These are phyloP conservation scores for Coleophoma crateriformis DNA, from an alignment of 2,329 filamentous ascomycete species.

Conservation along the genomic window DNA sequence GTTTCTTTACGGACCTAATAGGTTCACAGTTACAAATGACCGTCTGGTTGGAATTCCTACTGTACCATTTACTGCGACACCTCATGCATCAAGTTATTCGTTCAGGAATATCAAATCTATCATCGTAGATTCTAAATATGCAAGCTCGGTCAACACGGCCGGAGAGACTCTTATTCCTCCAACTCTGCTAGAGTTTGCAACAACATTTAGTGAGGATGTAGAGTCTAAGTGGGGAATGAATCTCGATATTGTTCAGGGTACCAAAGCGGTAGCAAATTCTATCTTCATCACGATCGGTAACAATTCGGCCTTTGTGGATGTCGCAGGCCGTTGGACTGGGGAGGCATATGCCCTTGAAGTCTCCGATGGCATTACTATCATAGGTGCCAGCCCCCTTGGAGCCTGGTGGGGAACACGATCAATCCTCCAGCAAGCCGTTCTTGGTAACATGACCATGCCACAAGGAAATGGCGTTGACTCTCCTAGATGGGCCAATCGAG, in stretches of 20 bases:
- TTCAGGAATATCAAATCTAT: constrained; percentile 28
- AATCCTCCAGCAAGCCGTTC: constrained; percentile 42
- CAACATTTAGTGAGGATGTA: constrained; percentile 37
- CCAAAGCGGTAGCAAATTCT: too few species aligned
- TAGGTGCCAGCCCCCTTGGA: constrained; percentile 47
- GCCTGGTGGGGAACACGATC: constrained; percentile 54
- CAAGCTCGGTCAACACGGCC: constrained; percentile 32
- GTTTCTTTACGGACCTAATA: too few species aligned
- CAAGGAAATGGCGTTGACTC: constrained; percentile 23
- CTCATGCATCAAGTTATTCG: constrained; percentile 12
- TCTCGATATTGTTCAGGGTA: too few species aligned
- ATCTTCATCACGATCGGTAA: constrained; percentile 29
- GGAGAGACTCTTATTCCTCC: constrained; percentile 48
- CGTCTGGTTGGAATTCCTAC: too few species aligned
- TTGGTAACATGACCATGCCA: constrained; percentile 29
- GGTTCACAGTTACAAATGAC: too few species aligned
- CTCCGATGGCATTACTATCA: constrained; percentile 35
- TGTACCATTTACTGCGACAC: too few species aligned
- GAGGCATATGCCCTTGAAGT: constrained; percentile 44
- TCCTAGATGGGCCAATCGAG: too few species aligned
- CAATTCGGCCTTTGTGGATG: constrained; percentile 33
- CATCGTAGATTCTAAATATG: constrained; percentile 37
- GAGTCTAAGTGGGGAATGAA: constrained; percentile 1
- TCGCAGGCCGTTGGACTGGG: constrained; percentile 37
- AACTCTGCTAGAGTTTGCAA: constrained; percentile 39